Percentiles rank a stretch among this genome's conserved stretches.
phyloP scores from a whole-genome alignment of 129 eudicot species.

The Saussurea involucrata region DNA sequence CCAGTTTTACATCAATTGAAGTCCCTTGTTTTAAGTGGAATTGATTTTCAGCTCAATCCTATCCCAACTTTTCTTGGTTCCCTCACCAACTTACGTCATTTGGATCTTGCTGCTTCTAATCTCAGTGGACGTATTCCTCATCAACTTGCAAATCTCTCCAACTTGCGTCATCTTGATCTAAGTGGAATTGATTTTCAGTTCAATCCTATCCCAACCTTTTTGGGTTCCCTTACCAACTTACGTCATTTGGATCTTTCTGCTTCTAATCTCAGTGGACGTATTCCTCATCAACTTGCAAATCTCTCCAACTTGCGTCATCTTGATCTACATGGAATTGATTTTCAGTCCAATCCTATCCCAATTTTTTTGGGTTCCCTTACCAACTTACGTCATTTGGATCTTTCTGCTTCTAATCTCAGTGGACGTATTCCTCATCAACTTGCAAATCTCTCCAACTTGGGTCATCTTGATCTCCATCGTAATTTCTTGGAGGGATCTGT shows the following conservation, averaged over 20 bases:
- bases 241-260: not conserved
- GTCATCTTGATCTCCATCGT: not conserved
- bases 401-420: not conserved
- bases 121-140: not conserved
- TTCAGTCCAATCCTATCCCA: not conserved
- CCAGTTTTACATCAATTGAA: slow-evolving; percentile 4
- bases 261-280: not conserved
- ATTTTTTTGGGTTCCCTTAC: slow-evolving; percentile 7
- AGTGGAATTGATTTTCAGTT: not conserved
- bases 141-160: slow-evolving; percentile 14
- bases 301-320: slow-evolving; percentile 11
- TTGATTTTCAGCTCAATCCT: not conserved
- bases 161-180: slow-evolving; percentile 10
- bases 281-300: slow-evolving; percentile 16
- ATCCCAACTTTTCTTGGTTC: slow-evolving; percentile 9
- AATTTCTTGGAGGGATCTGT: not conserved
- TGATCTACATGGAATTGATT: not conserved
- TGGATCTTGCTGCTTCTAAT: not conserved
- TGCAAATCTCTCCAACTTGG: slow-evolving; percentile 18
- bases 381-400: slow-evolving; percentile 2
- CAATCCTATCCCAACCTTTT: not conserved
- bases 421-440: slow-evolving; percentile 8
- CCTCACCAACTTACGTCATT: slow-evolving; percentile 2
- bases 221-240: slow-evolving; percentile 12
- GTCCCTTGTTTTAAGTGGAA: slow-evolving; percentile 1